A percentile compares a stretch with the other conserved stretches of the same genome.
Conservation (phyloP, 306 rosid species). For the Pyrus bretschneideri region DNA sequence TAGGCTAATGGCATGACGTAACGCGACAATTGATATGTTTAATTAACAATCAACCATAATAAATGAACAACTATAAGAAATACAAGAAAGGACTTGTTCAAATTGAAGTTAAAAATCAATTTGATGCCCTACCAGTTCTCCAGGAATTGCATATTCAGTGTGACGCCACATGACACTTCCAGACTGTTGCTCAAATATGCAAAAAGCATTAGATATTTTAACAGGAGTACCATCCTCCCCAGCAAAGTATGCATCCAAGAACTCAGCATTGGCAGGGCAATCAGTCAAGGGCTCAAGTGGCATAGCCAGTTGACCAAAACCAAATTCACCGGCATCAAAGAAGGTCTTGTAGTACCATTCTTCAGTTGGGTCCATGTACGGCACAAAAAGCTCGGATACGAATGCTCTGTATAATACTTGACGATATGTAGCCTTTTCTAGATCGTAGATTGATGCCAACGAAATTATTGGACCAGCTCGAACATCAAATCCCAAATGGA, state of each 20-base stretch:
- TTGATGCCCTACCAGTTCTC: slow-evolving; percentile 10
- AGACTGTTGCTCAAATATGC: slow-evolving; percentile 51
- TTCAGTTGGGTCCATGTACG: slow-evolving; percentile 62
- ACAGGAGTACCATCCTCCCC: slow-evolving; percentile 35
- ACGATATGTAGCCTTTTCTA: slow-evolving; percentile 28
- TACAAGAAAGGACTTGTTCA: no score
- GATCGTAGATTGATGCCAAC: slow-evolving; percentile 50
- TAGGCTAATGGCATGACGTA: not conserved
- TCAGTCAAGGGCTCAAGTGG: slow-evolving; percentile 35
- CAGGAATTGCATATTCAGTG: slow-evolving; percentile 28
- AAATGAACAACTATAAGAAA: not conserved
- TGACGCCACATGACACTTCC: slow-evolving; percentile 69
- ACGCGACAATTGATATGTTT: not conserved
- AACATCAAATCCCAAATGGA: slow-evolving; percentile 37
- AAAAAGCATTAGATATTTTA: slow-evolving; percentile 36
- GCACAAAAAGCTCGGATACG: slow-evolving; percentile 50
- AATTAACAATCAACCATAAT: not conserved
- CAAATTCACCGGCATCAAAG: slow-evolving; percentile 50
- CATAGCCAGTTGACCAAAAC: slow-evolving; percentile 43
- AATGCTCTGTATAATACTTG: slow-evolving; percentile 50
- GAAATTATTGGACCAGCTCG: slow-evolving; percentile 50
- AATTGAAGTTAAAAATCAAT: no score
- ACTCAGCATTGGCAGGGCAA: slow-evolving; percentile 55
- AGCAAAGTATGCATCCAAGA: slow-evolving; percentile 42
- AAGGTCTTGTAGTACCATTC: slow-evolving; percentile 49